A percentile compares a stretch with the other conserved stretches of the same genome.
Evolutionary conservation across 257 asterid genomes (phyloP).

Genomic region (Solanum etuberosum): DNA sequence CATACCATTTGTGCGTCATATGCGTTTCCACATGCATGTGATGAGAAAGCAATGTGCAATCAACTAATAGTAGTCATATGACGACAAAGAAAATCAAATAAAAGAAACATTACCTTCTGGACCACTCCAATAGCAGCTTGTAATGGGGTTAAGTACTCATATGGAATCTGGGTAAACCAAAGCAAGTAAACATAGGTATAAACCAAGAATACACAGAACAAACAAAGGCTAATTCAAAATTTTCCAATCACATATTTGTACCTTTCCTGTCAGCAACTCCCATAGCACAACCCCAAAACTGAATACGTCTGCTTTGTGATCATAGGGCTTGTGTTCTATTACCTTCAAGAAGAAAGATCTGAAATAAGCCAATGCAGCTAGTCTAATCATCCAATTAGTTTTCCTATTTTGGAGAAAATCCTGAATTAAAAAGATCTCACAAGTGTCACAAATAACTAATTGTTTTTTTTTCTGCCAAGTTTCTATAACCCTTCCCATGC

Average conservation of each 20-base stretch:
- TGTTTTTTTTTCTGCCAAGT: not conserved
- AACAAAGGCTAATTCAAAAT: not conserved
- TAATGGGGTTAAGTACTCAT: slow-evolving; percentile 87
- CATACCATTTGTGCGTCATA: not conserved
- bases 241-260: slow-evolving; percentile 9
- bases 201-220: not conserved
- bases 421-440: not conserved
- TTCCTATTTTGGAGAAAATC: not conserved
- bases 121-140: slow-evolving; percentile 99
- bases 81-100: not conserved
- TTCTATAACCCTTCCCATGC: not conserved
- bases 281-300: slow-evolving; percentile 90
- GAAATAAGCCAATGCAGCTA: slow-evolving; percentile 11
- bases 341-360: slow-evolving; percentile 45
- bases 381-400: not conserved
- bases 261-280: slow-evolving; percentile 96
- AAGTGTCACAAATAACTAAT: not conserved
- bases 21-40: not conserved
- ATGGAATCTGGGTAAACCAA: slow-evolving; percentile 56
- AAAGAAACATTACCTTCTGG: slow-evolving; percentile 55
- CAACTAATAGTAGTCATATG: not conserved
- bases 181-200: not conserved
- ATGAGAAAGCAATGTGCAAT: not conserved
- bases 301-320: slow-evolving; percentile 89
- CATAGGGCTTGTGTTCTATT: slow-evolving; percentile 89